These are phyloP conservation scores for Stachybotrys echinatus DNA, from an alignment of 2,329 filamentous ascomycete genomes.

Conservation along the genomic window DNA sequence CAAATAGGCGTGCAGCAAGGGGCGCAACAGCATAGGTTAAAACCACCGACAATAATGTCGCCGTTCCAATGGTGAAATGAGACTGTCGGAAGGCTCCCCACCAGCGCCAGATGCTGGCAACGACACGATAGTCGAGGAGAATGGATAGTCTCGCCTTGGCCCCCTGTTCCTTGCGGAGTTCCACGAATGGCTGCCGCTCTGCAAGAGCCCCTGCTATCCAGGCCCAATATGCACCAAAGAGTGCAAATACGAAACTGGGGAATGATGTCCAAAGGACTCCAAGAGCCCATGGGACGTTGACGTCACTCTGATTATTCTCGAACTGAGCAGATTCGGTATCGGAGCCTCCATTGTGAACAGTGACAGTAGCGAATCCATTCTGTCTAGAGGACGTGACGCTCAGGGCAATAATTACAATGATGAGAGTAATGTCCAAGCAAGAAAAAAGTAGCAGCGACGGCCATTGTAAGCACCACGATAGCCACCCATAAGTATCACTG, in stretches of 20 bases:
- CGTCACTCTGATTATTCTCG: not conserved
- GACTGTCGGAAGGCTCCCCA: constrained; percentile 9
- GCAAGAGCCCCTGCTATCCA: constrained; percentile 9
- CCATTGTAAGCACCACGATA: constrained; percentile 6
- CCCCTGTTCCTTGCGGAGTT: constrained; percentile 7
- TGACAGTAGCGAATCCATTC: constrained; percentile 7
- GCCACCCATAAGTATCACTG: constrained; percentile 5
- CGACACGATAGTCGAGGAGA: constrained; percentile 7
- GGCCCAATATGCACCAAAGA: constrained; percentile 9
- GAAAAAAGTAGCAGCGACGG: constrained; percentile 7
- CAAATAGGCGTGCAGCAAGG: constrained; percentile 10
- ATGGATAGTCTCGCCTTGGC: constrained; percentile 5
- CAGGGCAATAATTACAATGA: constrained; percentile 2
- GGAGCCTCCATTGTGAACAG: not conserved
- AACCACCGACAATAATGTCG: constrained; percentile 7
- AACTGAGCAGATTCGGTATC: too few relatives aligned
- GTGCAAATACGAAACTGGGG: constrained; percentile 7
- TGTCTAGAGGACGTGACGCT: constrained; percentile 4
- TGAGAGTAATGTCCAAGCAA: constrained; percentile 5
- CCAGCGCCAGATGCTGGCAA: constrained; percentile 7
- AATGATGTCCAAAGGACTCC: constrained; percentile 8
- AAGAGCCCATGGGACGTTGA: constrained; percentile 5
- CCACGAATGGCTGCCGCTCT: constrained; percentile 10
- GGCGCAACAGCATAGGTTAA: constrained; percentile 7
- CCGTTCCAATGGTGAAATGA: constrained; percentile 6